Evolutionary conservation across 768 basidiomycete genomes (phyloP), one percentile per base, ranked within the genome.

Genomic region (Nevesoporus exiguus): DNA sequence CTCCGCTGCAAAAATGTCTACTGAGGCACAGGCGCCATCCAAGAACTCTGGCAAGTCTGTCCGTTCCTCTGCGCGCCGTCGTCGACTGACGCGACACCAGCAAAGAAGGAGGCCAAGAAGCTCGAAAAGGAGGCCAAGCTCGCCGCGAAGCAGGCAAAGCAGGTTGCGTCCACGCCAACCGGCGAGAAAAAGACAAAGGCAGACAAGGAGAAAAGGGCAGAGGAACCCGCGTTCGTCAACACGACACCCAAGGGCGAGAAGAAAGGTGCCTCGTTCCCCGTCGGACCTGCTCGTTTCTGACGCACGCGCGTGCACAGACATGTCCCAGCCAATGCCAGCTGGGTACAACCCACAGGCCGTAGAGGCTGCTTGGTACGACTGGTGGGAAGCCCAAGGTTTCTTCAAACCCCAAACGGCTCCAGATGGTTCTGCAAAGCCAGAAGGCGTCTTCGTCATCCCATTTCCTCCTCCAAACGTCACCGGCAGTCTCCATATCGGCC

Each of bases 391-490:
- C 3, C 80, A 93, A 64, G 95, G 93, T 5, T 96, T 87, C 77
- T 97, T 96, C 82, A 82, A 84, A 60, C 93, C 96, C 3, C 79
- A 81, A 54, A 72, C 81, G 15, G 77, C 77, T 0, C 65, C 77
- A 0, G 78, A 87, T 48, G 85, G 84, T 11, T 74, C 80, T 15
- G 71, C 76, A 47, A 82, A 84, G 47, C 75, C 80, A 1, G 83
- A 88, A 36, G 88, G 85, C 25, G 66, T 75, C 13, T 98, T 98
- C 67, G 85, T 95, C 55, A 83, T 99, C 25, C 90, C 94, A 0
- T 79, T 84, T 0, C 97, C 97, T 25, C 96, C 96, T 3, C 97
- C 97, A 4, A 98, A 98, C 63, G 94, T 99, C 59, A 99, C 97
- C 0, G 97, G 97, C 7, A 88, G 83, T 56, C 76, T 99, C 53